Percentiles rank a stretch among this genome's conserved stretches.
phyloP scores from a whole-genome alignment of 1,284 basidiomycete genomes.

The Ustilago xerochloae region DNA sequence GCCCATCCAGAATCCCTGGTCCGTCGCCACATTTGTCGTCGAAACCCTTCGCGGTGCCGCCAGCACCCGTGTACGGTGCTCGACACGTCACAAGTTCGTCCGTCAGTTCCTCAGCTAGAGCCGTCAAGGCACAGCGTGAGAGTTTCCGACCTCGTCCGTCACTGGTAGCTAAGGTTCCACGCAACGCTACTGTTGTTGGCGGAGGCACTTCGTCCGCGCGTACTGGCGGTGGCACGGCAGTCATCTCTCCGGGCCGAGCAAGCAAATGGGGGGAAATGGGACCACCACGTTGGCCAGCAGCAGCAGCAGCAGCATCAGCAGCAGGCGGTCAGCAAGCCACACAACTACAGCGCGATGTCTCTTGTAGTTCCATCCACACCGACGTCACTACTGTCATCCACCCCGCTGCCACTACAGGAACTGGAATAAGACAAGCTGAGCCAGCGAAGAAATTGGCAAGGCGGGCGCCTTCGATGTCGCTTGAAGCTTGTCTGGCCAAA shows the following conservation, averaged over 20 bases:
- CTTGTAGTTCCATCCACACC: slow-evolving; percentile 46
- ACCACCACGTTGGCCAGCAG: slow-evolving; percentile 41
- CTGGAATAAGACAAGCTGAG: slow-evolving; percentile 6
- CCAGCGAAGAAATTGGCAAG: slow-evolving; percentile 20
- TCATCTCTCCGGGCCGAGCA: slow-evolving; percentile 39
- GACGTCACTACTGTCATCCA: slow-evolving; percentile 50
- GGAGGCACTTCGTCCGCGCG: slow-evolving; percentile 1
- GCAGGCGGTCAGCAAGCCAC: slow-evolving; percentile 15
- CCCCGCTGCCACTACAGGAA: slow-evolving; percentile 4
- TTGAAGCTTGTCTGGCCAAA: slow-evolving; percentile 44
- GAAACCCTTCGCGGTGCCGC: slow-evolving; percentile 18
- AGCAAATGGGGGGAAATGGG: slow-evolving; percentile 56
- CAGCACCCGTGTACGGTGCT: slow-evolving; percentile 18
- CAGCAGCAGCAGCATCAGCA: slow-evolving; percentile 21
- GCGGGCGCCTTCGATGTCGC: slow-evolving; percentile 44
- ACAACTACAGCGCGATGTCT: slow-evolving; percentile 29
- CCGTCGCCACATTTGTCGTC: slow-evolving; percentile 14
- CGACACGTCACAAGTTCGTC: slow-evolving; percentile 31
- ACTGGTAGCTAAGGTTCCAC: slow-evolving; percentile 37
- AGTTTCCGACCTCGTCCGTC: slow-evolving; percentile 49
- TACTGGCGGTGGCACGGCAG: neutral
- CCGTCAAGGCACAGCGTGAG: slow-evolving; percentile 36
- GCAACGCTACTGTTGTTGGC: slow-evolving; percentile 27
- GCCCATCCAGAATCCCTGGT: slow-evolving; percentile 46
- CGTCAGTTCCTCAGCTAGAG: slow-evolving; percentile 9